Percentiles rank a stretch among this genome's conserved stretches.
Evolutionary conservation across 257 asterid species (phyloP).

Genomic region (Primulina eburnea): DNA sequence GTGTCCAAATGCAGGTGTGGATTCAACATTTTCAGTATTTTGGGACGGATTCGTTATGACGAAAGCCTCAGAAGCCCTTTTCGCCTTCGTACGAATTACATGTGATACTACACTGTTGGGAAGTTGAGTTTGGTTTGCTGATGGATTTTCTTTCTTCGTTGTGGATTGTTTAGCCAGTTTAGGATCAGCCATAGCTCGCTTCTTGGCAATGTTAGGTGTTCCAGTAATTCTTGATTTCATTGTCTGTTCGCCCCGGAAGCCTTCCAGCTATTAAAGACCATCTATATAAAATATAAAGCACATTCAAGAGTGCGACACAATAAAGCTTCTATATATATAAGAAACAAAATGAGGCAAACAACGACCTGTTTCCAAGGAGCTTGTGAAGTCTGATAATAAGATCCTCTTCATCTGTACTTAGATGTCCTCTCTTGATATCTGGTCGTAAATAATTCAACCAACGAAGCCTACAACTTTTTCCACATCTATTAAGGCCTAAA

Average conservation of each 20-base stretch:
- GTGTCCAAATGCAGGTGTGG: not conserved
- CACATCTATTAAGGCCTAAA: not conserved
- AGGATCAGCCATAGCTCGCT: not conserved
- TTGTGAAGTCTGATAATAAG: not conserved
- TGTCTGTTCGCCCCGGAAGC: slow-evolving; percentile 1
- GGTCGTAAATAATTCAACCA: not conserved
- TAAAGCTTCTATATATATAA: not conserved
- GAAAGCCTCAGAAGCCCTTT: not conserved
- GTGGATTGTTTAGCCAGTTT: not conserved
- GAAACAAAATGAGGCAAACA: not conserved
- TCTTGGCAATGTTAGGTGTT: not conserved
- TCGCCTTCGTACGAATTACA: not conserved
- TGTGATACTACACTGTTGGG: not conserved
- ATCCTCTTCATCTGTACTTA: not conserved
- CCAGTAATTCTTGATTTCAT: slow-evolving; percentile 1
- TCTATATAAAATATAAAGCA: not conserved
- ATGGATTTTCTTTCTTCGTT: not conserved
- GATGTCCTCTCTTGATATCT: not conserved
- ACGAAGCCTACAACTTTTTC: slow-evolving; percentile 4
- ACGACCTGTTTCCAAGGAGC: slow-evolving; percentile 1
- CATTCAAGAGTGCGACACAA: not conserved
- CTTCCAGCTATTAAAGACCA: not conserved
- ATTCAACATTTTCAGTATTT: not conserved
- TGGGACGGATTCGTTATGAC: not conserved
- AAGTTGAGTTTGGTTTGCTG: not conserved